A percentile compares a stretch with the other conserved stretches of the same genome.
These are phyloP conservation scores for Colletotrichum plurivorum DNA, from an alignment of 2,329 filamentous ascomycete genomes.

Conservation along the genomic window DNA sequence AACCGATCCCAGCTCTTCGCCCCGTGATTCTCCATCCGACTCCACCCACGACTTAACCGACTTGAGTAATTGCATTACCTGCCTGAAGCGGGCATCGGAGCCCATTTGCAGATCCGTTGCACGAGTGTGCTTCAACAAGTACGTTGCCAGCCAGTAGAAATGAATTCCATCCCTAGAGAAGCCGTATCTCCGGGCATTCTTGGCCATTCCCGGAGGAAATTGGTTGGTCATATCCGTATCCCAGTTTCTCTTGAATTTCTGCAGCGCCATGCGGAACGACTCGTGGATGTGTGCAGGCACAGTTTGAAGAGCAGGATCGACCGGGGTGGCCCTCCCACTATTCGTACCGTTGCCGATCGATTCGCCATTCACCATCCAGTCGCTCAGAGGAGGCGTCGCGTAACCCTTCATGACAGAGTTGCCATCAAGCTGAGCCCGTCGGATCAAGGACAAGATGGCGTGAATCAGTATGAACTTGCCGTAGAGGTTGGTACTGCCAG, in stretches of 20 bases:
- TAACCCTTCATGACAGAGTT: slow-evolving; percentile 55
- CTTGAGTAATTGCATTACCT: slow-evolving; percentile 73
- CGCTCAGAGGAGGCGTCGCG: slow-evolving; percentile 71
- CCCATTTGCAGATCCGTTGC: slow-evolving; percentile 67
- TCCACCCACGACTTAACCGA: slow-evolving; percentile 72
- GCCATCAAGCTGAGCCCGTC: slow-evolving; percentile 58
- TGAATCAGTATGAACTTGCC: slow-evolving; percentile 83
- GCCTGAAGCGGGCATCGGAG: slow-evolving; percentile 72
- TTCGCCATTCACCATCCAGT: slow-evolving; percentile 66
- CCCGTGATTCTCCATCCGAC: slow-evolving; percentile 74
- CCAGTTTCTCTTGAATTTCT: slow-evolving; percentile 82
- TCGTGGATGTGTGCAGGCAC: slow-evolving; percentile 63
- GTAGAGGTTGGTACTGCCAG: slow-evolving; percentile 78
- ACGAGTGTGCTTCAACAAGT: slow-evolving; percentile 72
- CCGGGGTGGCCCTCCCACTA: slow-evolving; percentile 62
- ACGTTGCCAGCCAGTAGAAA: slow-evolving; percentile 80
- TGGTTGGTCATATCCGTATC: slow-evolving; percentile 78
- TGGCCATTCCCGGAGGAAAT: slow-evolving; percentile 67
- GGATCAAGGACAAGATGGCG: slow-evolving; percentile 74
- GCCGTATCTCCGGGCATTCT: slow-evolving; percentile 72
- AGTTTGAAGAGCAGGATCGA: slow-evolving; percentile 52
- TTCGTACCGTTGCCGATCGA: slow-evolving; percentile 54
- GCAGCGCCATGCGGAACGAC: slow-evolving; percentile 69
- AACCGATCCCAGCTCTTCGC: slow-evolving; percentile 77
- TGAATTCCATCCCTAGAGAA: slow-evolving; percentile 81